phyloP scores from a whole-genome alignment of 257 asterid genomes.

The Galeopsis tetrahit region DNA sequence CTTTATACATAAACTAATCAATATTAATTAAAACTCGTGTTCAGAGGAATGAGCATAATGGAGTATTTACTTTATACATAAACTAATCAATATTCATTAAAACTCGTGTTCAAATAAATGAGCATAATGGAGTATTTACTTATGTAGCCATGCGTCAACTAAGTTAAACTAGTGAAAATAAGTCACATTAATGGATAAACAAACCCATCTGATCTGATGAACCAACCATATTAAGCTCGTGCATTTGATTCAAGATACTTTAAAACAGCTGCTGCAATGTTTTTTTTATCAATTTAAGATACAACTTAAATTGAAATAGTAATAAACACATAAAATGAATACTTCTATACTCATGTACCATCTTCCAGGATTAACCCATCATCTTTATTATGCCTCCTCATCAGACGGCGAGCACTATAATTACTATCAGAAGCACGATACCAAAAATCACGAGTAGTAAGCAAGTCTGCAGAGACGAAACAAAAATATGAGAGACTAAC shows the following conservation, averaged over 20 bases:
- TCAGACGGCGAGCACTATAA: slow-evolving; percentile 78
- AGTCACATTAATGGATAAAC: too few relatives aligned
- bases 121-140: too few relatives aligned
- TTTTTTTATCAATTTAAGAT: neutral
- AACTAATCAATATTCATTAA: too few relatives aligned
- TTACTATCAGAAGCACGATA: slow-evolving; percentile 76
- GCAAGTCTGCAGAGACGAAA: slow-evolving; percentile 67
- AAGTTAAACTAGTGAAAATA: too few relatives aligned
- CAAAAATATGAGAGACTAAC: slow-evolving; percentile 10
- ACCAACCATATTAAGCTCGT: neutral
- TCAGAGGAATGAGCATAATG: too few relatives aligned
- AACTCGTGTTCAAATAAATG: too few relatives aligned
- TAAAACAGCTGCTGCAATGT: neutral
- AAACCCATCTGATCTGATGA: too few relatives aligned
- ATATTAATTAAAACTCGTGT: too few relatives aligned
- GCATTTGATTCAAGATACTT: neutral
- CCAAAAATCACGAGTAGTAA: slow-evolving; percentile 87
- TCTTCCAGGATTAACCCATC: slow-evolving; percentile 15
- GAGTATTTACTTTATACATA: too few relatives aligned
- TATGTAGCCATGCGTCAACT: too few relatives aligned
- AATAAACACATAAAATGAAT: neutral
- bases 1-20: too few relatives aligned
- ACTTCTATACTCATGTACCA: slow-evolving; percentile 26
- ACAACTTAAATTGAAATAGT: slow-evolving; percentile 21
- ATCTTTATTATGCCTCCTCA: slow-evolving; percentile 5